These are phyloP conservation scores for Daldinia childiae DNA, from an alignment of 495 filamentous ascomycete species.

Conservation along the genomic window DNA sequence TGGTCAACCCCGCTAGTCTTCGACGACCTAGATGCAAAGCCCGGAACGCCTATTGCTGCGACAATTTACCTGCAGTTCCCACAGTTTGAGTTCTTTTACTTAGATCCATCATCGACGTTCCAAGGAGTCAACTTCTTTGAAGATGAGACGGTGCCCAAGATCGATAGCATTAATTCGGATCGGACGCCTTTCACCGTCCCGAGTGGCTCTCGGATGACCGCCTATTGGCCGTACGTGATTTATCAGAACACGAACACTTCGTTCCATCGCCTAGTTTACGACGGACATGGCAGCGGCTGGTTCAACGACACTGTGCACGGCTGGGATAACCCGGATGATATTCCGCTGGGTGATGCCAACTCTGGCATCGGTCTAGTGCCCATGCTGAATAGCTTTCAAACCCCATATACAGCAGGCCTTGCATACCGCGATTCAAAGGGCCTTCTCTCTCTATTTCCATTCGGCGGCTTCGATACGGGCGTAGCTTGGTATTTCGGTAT, in stretches of 20 bases:
- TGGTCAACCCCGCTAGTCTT: slow-evolving; percentile 27
- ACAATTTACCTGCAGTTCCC: slow-evolving; percentile 15
- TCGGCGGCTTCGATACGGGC: slow-evolving; percentile 30
- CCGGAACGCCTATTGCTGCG: slow-evolving; percentile 29
- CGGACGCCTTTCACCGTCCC: neutral
- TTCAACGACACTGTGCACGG: slow-evolving; percentile 18
- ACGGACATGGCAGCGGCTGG: neutral
- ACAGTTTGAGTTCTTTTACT: slow-evolving; percentile 31
- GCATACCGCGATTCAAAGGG: slow-evolving; percentile 33
- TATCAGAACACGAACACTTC: slow-evolving; percentile 22
- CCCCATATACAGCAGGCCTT: slow-evolving; percentile 23
- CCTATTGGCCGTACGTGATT: slow-evolving; percentile 33
- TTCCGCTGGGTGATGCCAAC: slow-evolving; percentile 18
- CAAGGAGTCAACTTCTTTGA: slow-evolving; percentile 28
- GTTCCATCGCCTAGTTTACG: slow-evolving; percentile 29
- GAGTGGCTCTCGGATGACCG: slow-evolving; percentile 14
- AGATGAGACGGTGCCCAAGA: slow-evolving; percentile 30
- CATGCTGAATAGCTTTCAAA: slow-evolving; percentile 4
- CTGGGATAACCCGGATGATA: neutral
- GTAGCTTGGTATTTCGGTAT: slow-evolving; percentile 28
- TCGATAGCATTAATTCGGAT: slow-evolving; percentile 18
- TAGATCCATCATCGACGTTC: slow-evolving; percentile 24
- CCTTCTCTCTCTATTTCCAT: slow-evolving; percentile 27
- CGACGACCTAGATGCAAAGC: slow-evolving; percentile 19
- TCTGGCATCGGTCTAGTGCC: slow-evolving; percentile 25